phyloP scores from a whole-genome alignment of 352 stramenopile genomes.

The Paralagenidium karlingii region DNA sequence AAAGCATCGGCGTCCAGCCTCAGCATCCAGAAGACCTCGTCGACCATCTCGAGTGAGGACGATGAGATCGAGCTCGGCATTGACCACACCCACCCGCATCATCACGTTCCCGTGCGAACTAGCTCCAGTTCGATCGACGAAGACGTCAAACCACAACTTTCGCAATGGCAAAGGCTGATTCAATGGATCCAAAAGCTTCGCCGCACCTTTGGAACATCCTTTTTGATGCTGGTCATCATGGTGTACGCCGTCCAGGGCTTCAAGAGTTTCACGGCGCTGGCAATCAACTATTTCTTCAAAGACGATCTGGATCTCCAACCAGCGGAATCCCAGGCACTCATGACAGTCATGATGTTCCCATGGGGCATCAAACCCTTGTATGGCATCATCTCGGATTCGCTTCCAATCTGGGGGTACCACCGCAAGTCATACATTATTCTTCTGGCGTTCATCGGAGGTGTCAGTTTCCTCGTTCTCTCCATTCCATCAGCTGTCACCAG shows the following conservation, averaged over 20 bases:
- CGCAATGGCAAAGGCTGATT: conserved; percentile 16
- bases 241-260: conserved; percentile 94
- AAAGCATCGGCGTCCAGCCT: too few species aligned
- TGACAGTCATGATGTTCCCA: conserved; percentile 89
- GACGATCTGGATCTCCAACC: conserved; percentile 91
- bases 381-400: conserved; percentile 91
- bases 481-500: conserved; percentile 43
- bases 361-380: conserved; percentile 96
- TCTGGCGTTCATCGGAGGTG: conserved; percentile 49
- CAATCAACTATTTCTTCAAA: conserved; percentile 95
- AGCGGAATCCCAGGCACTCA: conserved; percentile 86
- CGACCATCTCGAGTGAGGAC: too few species aligned
- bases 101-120: too few species aligned
- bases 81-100: too few species aligned
- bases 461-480: conserved; percentile 46
- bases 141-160: too few species aligned
- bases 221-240: conserved; percentile 51
- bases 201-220: conserved; percentile 54
- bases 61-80: too few species aligned
- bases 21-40: too few species aligned
- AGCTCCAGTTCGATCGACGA: too few species aligned
- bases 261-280: conserved; percentile 84
- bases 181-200: conserved; percentile 35
- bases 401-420: conserved; percentile 90
- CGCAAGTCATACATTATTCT: conserved; percentile 93